Base-by-base conservation (phyloP, 140 eudicot species). In the Erigeron philadelphicus region DNA sequence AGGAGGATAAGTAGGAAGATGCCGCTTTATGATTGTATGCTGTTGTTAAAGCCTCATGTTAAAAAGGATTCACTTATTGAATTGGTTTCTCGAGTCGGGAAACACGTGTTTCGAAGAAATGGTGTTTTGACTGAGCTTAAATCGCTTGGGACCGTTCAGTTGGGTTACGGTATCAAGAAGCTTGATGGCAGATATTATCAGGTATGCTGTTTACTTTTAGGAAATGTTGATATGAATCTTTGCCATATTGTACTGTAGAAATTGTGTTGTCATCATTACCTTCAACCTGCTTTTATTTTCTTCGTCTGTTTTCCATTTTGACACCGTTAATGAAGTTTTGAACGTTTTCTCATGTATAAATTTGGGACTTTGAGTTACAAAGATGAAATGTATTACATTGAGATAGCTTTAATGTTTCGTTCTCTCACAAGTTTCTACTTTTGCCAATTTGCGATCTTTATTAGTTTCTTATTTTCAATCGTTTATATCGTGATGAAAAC, bases 21-120 rank as follows among this genome's bases (percentile, higher is more conserved):
- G 98, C 98, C 98, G 8, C 87, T 93, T 1, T 93, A 93, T 66
- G 96, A 93, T 64, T 89, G 98, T 71, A 85, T 93, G 96, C 75
- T 93, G 59, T 67, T 93, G 76, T 31, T 89, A 80, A 93, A 93
- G 64, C 98, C 95, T 19, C 79, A 66, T 53, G 81, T 93, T 21
- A 43, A 1, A 23, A 76, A 48, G 73, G 94, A 83, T 61, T 75
- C 84, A 7, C 15, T 85, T 45, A 64, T 83, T 44, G 95, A 87
- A 46, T 71, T 93, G 82, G 81, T 89, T 64, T 18, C 83, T 42
- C 86, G 90, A 10, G 83, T 93, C 5, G 96, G 98, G 18, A 89
- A 83, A 57, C 98, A 86, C 60, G 90, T 85, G 5, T 83, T 71
- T 53, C 78, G 85, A 67, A 85, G 82, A 77, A 93, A 93, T 71